Evolutionary conservation across 139 green algal species (phyloP).

Genomic region (Protoeuglena noctilucae): DNA sequence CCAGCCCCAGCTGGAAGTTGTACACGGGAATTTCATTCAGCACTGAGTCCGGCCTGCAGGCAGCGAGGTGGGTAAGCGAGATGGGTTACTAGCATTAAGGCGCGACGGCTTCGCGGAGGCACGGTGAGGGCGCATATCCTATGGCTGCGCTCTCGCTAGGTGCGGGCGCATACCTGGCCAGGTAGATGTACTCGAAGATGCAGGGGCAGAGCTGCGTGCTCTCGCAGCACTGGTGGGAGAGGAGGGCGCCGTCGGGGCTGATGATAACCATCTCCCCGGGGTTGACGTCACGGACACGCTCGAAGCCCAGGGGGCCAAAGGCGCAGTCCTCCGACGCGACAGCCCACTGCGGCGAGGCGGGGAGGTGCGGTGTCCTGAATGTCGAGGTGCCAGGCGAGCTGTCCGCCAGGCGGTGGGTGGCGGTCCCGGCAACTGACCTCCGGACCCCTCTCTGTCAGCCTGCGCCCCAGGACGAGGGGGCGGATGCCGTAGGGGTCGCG

Average conservation of each 20-base stretch:
- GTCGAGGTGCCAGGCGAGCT: too few species aligned
- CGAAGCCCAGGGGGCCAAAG: constrained; percentile 93
- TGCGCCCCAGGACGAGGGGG: constrained; percentile 73
- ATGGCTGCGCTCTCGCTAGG: background rate
- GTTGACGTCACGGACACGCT: constrained; percentile 74
- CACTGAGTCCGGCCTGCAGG: constrained; percentile 68
- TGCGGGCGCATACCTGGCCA: constrained; percentile 49
- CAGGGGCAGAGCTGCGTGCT: constrained; percentile 53
- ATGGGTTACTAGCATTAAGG: too few species aligned
- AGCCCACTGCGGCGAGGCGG: too few species aligned
- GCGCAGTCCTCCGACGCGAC: constrained; percentile 92
- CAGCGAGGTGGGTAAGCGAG: too few species aligned
- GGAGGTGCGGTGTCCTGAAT: too few species aligned
- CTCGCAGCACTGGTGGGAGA: constrained; percentile 42
- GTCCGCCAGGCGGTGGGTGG: too few species aligned
- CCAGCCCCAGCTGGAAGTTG: constrained; percentile 85
- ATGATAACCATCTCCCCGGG: constrained; percentile 94
- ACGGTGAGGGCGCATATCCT: too few species aligned
- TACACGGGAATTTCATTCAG: constrained; percentile 95
- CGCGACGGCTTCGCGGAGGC: too few species aligned
- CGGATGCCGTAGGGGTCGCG: constrained; percentile 90
- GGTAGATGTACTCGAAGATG: constrained; percentile 99
- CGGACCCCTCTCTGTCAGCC: constrained; percentile 27
- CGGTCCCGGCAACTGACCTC: too few species aligned
- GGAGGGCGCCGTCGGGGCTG: constrained; percentile 50